Conservation (phyloP, 2,329 filamentous ascomycete genomes). For the Ascochyta koolunga region DNA sequence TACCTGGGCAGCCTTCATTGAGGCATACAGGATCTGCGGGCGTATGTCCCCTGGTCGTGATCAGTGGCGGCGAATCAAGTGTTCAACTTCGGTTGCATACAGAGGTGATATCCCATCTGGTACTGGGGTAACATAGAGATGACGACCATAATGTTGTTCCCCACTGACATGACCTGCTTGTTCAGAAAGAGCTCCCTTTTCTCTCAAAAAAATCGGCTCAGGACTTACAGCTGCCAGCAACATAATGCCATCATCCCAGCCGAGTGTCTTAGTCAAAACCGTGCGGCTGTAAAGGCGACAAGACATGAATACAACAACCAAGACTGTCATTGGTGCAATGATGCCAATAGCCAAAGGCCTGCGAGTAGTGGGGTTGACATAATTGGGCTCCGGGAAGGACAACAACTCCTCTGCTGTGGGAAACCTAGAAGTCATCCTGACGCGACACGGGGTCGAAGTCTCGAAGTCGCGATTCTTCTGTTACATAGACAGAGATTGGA, state of each 20-base stretch:
- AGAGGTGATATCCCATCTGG: slow-evolving; percentile 39
- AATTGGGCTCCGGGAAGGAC: slow-evolving; percentile 38
- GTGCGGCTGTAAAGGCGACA: slow-evolving; percentile 36
- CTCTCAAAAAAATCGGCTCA: not conserved
- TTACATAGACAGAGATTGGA: slow-evolving; percentile 8
- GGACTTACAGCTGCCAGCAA: slow-evolving; percentile 30
- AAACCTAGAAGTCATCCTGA: slow-evolving; percentile 33
- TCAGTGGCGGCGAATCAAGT: slow-evolving; percentile 1
- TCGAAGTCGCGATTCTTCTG: slow-evolving; percentile 1
- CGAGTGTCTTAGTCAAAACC: slow-evolving; percentile 30
- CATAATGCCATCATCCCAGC: slow-evolving; percentile 41
- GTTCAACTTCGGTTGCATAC: slow-evolving; percentile 14
- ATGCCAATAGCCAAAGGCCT: slow-evolving; percentile 31
- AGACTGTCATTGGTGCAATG: slow-evolving; percentile 28
- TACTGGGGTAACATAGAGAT: slow-evolving; percentile 31
- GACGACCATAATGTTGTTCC: slow-evolving; percentile 35
- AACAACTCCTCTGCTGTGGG: slow-evolving; percentile 33
- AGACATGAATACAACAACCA: slow-evolving; percentile 25
- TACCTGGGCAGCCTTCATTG: slow-evolving; percentile 30
- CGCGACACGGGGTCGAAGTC: slow-evolving; percentile 3
- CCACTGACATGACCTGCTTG: slow-evolving; percentile 24
- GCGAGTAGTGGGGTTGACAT: slow-evolving; percentile 34
- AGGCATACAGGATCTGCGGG: slow-evolving; percentile 19
- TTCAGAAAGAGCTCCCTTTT: not conserved
- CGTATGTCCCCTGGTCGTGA: slow-evolving; percentile 25